Conservation (phyloP, 192 early-diverging fungal species). For the Coemansia sp. region DNA sequence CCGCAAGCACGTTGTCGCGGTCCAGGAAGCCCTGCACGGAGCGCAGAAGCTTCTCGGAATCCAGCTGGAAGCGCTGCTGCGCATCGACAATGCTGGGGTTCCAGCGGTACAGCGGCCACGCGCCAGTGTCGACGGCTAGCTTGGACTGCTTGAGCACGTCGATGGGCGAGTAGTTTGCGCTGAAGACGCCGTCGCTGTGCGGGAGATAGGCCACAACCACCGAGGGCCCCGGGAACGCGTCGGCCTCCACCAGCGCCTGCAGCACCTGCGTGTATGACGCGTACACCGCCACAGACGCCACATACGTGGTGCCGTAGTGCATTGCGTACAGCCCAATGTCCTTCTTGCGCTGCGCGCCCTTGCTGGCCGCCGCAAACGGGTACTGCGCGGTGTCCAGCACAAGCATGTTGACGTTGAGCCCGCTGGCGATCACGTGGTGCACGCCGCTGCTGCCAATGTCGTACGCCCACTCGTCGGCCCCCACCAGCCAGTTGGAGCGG, state of each 20-base stretch:
- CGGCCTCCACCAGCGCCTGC: conserved; percentile 88
- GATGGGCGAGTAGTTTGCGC: conserved; percentile 62
- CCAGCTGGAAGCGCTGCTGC: conserved; percentile 61
- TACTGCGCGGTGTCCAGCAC: conserved; percentile 89
- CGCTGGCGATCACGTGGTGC: conserved; percentile 85
- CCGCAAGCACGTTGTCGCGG: conserved; percentile 81
- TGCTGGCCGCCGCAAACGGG: conserved; percentile 57
- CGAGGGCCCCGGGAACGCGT: conserved; percentile 84
- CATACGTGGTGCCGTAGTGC: conserved; percentile 89
- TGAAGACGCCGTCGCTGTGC: conserved; percentile 51
- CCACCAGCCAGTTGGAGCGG: conserved; percentile 87
- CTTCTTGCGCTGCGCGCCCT: conserved; percentile 77
- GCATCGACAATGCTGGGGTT: conserved; percentile 71
- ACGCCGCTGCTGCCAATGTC: conserved; percentile 88
- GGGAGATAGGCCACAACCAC: conserved; percentile 91
- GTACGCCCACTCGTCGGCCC: conserved; percentile 84
- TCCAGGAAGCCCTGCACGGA: conserved; percentile 82
- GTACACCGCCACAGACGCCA: conserved; percentile 88
- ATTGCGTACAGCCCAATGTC: conserved; percentile 95
- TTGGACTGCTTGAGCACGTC: conserved; percentile 87
- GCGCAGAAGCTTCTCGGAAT: conserved; percentile 66
- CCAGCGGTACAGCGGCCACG: conserved; percentile 97
- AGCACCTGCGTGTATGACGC: conserved; percentile 87
- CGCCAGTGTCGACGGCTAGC: conserved; percentile 83
- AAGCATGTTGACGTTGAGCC: conserved; percentile 87